Percentiles rank a stretch among this genome's conserved stretches.
These are phyloP conservation scores for Hypoxylon intermedium DNA, from an alignment of 495 filamentous ascomycete species.

Conservation along the genomic window DNA sequence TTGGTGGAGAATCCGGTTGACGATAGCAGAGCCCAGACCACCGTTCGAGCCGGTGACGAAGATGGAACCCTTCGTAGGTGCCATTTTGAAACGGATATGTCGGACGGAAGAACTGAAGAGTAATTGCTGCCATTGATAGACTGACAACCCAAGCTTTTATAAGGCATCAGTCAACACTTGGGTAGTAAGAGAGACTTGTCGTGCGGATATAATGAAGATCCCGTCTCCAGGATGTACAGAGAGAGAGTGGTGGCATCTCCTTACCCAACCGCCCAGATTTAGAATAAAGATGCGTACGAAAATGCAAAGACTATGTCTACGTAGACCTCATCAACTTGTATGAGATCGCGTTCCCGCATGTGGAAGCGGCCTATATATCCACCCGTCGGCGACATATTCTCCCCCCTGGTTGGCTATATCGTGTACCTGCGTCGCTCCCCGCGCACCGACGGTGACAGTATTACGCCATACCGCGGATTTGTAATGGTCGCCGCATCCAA, in stretches of 20 bases:
- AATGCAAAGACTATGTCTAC: too few species aligned
- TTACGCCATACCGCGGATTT: too few species aligned
- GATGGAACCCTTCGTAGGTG: conserved; percentile 49
- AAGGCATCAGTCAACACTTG: neutral
- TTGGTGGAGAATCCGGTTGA: conserved; percentile 50
- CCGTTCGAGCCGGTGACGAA: conserved; percentile 63
- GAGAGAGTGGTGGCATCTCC: too few species aligned
- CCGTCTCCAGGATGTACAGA: too few species aligned
- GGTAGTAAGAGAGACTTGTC: too few species aligned
- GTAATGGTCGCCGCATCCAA: too few species aligned
- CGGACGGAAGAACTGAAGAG: neutral
- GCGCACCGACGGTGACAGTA: too few species aligned
- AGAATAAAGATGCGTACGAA: too few species aligned
- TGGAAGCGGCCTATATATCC: conserved; percentile 6
- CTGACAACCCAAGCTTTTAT: conserved; percentile 11
- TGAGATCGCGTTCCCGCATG: neutral
- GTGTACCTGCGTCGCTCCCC: too few species aligned
- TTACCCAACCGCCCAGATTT: too few species aligned
- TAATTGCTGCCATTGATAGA: neutral
- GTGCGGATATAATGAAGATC: too few species aligned
- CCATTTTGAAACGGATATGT: conserved; percentile 19
- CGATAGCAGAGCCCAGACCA: conserved; percentile 56
- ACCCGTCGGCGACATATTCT: conserved; percentile 1
- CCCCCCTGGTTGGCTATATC: conserved; percentile 8
- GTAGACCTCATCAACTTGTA: too few species aligned